phyloP scores from a whole-genome alignment of 257 asterid genomes.

The Ocimum tenuiflorum region DNA sequence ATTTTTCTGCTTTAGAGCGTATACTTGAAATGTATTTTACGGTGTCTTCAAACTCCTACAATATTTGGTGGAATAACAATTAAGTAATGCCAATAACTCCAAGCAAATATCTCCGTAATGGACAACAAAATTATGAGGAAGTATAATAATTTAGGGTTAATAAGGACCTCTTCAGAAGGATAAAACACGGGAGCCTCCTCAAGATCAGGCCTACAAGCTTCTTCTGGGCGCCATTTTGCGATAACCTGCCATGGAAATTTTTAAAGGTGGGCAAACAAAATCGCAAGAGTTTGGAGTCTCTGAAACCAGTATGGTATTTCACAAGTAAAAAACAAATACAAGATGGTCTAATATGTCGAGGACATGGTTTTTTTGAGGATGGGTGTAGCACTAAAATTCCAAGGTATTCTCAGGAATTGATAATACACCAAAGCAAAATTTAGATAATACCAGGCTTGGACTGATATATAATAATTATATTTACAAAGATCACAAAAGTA shows the following conservation, averaged over 20 bases:
- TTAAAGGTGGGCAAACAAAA: conserved; percentile 7
- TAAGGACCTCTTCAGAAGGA: conserved; percentile 86
- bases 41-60: conserved; percentile 85
- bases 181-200: conserved; percentile 84
- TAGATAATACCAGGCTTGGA: background rate
- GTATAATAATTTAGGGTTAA: background rate
- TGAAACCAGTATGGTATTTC: background rate
- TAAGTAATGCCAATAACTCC: background rate
- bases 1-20: conserved; percentile 72
- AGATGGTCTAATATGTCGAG: background rate
- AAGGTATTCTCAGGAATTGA: background rate
- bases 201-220: conserved; percentile 65
- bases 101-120: background rate
- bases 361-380: background rate
- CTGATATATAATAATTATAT: background rate
- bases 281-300: background rate
- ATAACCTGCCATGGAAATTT: conserved; percentile 43
- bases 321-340: background rate
- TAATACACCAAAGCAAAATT: background rate
- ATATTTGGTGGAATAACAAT: conserved; percentile 14
- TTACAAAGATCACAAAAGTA: too few relatives aligned
- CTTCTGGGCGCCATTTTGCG: conserved; percentile 84
- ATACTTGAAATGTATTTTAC: conserved; percentile 71
- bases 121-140: background rate
- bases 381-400: too few relatives aligned